Base-by-base conservation (phyloP, 345 rosid species). In the Crucihimalaya himalaica region DNA sequence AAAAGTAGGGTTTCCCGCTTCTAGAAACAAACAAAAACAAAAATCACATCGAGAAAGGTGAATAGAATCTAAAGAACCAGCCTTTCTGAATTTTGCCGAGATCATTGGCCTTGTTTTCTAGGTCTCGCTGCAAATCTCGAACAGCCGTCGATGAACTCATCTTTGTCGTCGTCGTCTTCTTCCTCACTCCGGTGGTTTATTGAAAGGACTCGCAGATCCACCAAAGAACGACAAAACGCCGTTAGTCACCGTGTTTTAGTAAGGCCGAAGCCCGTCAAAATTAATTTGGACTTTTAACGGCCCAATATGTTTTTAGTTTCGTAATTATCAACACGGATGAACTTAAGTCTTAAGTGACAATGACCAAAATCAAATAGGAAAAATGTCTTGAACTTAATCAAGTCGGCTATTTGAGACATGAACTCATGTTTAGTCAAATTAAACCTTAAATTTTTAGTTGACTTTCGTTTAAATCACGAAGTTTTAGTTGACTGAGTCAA, bases 31-130 rank as follows among this genome's bases (percentile, higher is more conserved):
- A 2, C 53, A n/a, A 47, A 6, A 6, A 8, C n/a, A n/a, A 32
- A 32, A 32, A n/a, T 34, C 28, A 39, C n/a, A 39, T 57, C 20
- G 27, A 74, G 32, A 16, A 25, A 18, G 65, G 35, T 43, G 47
- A 51, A 59, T 1, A 29, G 21, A 67, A 40, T 18, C 8, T 3
- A 0, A 4, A 7, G 19, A 19, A 54, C 67, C 8, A 81, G 57
- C 98, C 98, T 89, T 91, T 93, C 51, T 91, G 97, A 39, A 88
- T 82, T 70, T 89, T 91, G 59, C 92, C 86, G 51, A 93, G 88
- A 75, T 86, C 97, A 19, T 87, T 87, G 20, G 92, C 96, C 73
- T 87, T 91, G 79, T 79, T 84, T 71, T 93, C 98, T 16, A 89
- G 84, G 42, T 91, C 98, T 47, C 87, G 82, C 84, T 93, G 97